A percentile compares a stretch with the other conserved stretches of the same genome.
These are phyloP conservation scores for Emergomyces orientalis DNA, from an alignment of 2,329 filamentous ascomycete genomes.

Conservation along the genomic window DNA sequence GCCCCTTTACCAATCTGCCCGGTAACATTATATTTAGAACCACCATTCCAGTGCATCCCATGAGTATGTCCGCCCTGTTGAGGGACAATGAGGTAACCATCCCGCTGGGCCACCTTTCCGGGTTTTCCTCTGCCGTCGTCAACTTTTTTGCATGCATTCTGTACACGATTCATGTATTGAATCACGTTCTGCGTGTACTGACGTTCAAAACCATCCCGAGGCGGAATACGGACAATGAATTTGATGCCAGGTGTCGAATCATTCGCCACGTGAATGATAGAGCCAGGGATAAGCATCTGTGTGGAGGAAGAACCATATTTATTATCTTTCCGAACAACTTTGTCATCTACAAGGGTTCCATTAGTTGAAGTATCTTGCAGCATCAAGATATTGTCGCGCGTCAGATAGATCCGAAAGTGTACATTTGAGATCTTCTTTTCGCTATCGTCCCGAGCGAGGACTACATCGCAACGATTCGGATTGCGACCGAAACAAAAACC, in stretches of 20 bases:
- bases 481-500: slow-evolving; percentile 89
- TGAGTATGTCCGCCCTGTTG: slow-evolving; percentile 34
- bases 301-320: slow-evolving; percentile 35
- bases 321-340: slow-evolving; percentile 50
- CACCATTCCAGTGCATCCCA: slow-evolving; percentile 73
- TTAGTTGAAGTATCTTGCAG: slow-evolving; percentile 93
- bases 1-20: slow-evolving; percentile 81
- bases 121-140: slow-evolving; percentile 8
- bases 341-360: slow-evolving; percentile 75
- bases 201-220: slow-evolving; percentile 57
- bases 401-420: slow-evolving; percentile 93
- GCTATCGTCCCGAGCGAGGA: slow-evolving; percentile 59
- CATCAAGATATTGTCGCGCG: slow-evolving; percentile 78
- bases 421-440: slow-evolving; percentile 73
- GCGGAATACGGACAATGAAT: slow-evolving; percentile 79
- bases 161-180: slow-evolving; percentile 50
- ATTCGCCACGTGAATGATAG: slow-evolving; percentile 59
- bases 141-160: slow-evolving; percentile 13
- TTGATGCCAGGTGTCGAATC: slow-evolving; percentile 53
- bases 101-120: not conserved
- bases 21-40: slow-evolving; percentile 72
- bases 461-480: slow-evolving; percentile 57
- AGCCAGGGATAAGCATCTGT: slow-evolving; percentile 62
- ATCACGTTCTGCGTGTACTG: slow-evolving; percentile 60
- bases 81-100: slow-evolving; percentile 11